Evolutionary conservation across 1,284 basidiomycete genomes (phyloP), one percentile per base, ranked within the genome.

Genomic region (Mrakiaceae sp.): DNA sequence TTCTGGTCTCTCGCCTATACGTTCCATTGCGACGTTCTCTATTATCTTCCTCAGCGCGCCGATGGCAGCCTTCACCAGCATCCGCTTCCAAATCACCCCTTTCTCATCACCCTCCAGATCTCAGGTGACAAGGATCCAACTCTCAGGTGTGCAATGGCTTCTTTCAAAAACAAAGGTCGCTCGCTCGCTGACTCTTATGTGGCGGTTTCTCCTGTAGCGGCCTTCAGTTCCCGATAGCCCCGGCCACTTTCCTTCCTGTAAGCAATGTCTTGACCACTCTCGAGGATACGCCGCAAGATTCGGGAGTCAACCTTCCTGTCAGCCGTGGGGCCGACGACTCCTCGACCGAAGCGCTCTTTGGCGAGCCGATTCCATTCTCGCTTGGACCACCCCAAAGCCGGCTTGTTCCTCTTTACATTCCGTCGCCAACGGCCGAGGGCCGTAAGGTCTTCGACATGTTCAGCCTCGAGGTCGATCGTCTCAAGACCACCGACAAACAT

Each of bases 1-100:
- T 63, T 63, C 27, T 63, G 62, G 62, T 51, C 62, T 11, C 27
- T 55, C 40, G 62, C 62, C 7, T 63, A 52, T 42, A 63, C 57
- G 3, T 63, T 51, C 51, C 44, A 58, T 49, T 54, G 53, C 27
- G 57, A 63, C 46, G 12, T 58, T 49, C 55, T 58, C 27, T 63
- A 58, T 44, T 63, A 63, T 49, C 46, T 53, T 40, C 56, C 55
- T 3, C 8, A 7, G 7, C 8, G 7, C 6, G 14, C 50, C 8
- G 51, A 53, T 27, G 50, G 46, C 42, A 51, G 43, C 11, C 55
- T 63, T 47, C 16, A 14, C 3, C 49, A 49, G 4, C 40, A 43
- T 43, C 7, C 47, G 3, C 11, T 58, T 14, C 48, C 48, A 44
- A 48, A 54, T 2, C 42, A 63, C 16, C 62, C 62, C 6, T 63